Evolutionary conservation across 2,329 filamentous ascomycete genomes (phyloP), one percentile per base, ranked within the genome.

Genomic region (Capronia americana): DNA sequence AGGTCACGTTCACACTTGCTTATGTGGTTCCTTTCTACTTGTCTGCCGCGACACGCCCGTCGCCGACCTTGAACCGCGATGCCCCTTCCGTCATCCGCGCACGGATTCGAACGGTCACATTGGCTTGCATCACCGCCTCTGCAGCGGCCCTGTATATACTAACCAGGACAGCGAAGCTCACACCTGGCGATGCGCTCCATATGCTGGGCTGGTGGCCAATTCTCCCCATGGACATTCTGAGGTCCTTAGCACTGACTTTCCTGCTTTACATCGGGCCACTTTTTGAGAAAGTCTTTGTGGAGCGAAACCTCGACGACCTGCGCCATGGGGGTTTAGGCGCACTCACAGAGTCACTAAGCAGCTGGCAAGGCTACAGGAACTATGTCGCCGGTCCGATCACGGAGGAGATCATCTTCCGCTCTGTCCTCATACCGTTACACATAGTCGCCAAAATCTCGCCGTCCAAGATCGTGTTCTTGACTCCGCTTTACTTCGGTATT

Each of bases 11-110:
- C 79, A 96, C 92, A n/a, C 78, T 93, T 72, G 80, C 92, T 81
- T 99, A 98, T 80, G 92, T 99, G 73, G 82, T 91, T 3, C 94
- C 95, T 26, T 92, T 98, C 79, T 97, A 99, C 82, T 83, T 94
- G 69, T 95, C 90, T 23, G 79, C 87, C 3, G 85, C 87, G 23
- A 96, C 94, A 4, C 88, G 93, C 60, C 93, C 93, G 6, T 95
- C 92, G 7, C 85, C 87, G 28, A 87, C 85, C 62, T 86, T 96
- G 30, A 92, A 91, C 67, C 89, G 95, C 75, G 93, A 98, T 86
- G 90, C 92, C 30, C 92, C 93, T 10, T 90, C 90, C 11, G 92
- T 96, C 58, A 98, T 99, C 80, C 90, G 89, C 72, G 91, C 92
- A 64, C 89, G 95, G 72, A 90, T 97, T 73, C 86, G 90, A 63